Conservation (phyloP, 495 filamentous ascomycete species). For the Lepidopterella palustris region DNA sequence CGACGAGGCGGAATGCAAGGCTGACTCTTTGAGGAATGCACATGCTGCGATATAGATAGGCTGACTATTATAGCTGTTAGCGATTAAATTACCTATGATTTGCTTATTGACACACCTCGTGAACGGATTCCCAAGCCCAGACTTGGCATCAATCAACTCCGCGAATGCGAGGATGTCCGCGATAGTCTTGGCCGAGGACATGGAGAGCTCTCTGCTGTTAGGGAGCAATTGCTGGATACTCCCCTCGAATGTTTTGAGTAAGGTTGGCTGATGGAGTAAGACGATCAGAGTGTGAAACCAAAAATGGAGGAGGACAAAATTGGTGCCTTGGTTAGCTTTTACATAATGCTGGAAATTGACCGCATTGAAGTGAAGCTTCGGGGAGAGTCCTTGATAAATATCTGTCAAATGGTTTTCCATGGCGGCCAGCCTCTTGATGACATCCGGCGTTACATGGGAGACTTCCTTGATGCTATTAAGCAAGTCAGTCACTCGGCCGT, state of each 20-base stretch:
- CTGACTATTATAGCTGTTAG: constrained; percentile 47
- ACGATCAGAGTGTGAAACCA: constrained; percentile 88
- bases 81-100: not conserved
- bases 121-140: constrained; percentile 78
- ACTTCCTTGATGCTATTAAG: constrained; percentile 75
- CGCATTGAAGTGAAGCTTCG: constrained; percentile 69
- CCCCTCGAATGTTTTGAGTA: constrained; percentile 70
- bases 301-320: constrained; percentile 81
- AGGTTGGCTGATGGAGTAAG: constrained; percentile 72
- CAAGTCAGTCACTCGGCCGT: constrained; percentile 72
- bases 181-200: constrained; percentile 85
- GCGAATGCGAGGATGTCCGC: constrained; percentile 76
- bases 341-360: constrained; percentile 58
- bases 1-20: constrained; percentile 47
- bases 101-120: constrained; percentile 39
- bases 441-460: constrained; percentile 66
- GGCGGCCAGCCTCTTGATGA: constrained; percentile 55
- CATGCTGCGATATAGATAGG: constrained; percentile 86
- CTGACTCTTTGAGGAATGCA: constrained; percentile 76
- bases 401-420: constrained; percentile 73
- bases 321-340: constrained; percentile 68
- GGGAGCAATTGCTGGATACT: constrained; percentile 61
- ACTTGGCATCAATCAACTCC: constrained; percentile 70
- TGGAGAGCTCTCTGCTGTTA: constrained; percentile 72
- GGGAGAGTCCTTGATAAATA: constrained; percentile 70